Conservation (phyloP, 306 rosid species). For the Quercus engelmannii region DNA sequence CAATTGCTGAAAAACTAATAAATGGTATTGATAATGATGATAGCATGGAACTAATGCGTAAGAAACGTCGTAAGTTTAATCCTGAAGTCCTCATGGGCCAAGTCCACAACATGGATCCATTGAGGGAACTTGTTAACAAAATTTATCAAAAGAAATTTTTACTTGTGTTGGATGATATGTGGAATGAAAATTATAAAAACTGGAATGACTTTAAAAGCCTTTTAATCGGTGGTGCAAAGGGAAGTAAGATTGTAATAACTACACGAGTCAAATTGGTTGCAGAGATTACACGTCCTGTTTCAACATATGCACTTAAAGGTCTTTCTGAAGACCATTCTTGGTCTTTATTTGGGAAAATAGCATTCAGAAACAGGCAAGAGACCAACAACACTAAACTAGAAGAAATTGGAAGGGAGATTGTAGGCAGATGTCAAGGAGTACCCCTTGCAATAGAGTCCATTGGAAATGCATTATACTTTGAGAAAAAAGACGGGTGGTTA, state of each 20-base stretch:
- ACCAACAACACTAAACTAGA: background rate
- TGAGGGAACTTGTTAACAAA: slow-evolving; percentile 11
- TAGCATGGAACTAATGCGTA: too few relatives aligned
- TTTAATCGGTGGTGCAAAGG: slow-evolving; percentile 18
- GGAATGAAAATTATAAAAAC: slow-evolving; percentile 21
- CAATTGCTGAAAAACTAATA: too few relatives aligned
- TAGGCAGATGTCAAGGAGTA: slow-evolving; percentile 17
- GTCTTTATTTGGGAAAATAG: slow-evolving; percentile 25
- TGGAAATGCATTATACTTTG: slow-evolving; percentile 28
- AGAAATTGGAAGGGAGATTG: slow-evolving; percentile 26
- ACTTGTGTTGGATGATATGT: slow-evolving; percentile 43
- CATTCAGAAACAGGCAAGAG: slow-evolving; percentile 13
- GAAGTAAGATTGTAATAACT: slow-evolving; percentile 34
- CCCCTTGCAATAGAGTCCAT: slow-evolving; percentile 28
- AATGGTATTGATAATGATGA: too few relatives aligned
- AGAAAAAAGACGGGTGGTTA: slow-evolving; percentile 26
- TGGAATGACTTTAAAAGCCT: slow-evolving; percentile 22
- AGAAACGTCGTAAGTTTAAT: too few relatives aligned
- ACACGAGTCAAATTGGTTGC: slow-evolving; percentile 24
- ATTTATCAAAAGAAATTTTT: slow-evolving; percentile 24
- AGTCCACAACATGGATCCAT: background rate
- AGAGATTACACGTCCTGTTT: background rate
- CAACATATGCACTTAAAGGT: slow-evolving; percentile 5
- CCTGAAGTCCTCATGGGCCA: too few relatives aligned
- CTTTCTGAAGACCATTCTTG: slow-evolving; percentile 13